phyloP scores from a whole-genome alignment of 169 alveolate species.

The Plasmodium vinckei region DNA sequence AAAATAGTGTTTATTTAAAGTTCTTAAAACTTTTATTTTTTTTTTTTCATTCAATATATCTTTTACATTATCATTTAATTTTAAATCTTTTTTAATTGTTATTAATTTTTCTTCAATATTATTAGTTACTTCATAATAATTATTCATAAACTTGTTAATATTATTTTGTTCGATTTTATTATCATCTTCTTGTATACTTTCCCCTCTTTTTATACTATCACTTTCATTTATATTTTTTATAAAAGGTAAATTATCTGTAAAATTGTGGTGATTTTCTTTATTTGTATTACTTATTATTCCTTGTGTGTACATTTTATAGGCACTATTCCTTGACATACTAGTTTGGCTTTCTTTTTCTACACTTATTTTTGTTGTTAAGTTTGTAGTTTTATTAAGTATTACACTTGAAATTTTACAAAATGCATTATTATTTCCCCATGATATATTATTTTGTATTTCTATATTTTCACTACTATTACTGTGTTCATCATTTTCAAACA shows the following conservation, averaged over 20 bases:
- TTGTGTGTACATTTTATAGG: too few species aligned
- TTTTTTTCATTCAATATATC: slow-evolving; percentile 53
- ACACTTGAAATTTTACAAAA: too few species aligned
- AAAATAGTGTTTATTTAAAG: slow-evolving; percentile 42
- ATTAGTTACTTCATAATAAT: neutral
- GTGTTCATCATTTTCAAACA: neutral
- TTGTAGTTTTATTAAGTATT: too few species aligned
- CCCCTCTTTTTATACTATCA: neutral
- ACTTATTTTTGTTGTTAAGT: too few species aligned
- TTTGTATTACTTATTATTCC: too few species aligned
- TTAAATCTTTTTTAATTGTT: slow-evolving; percentile 25
- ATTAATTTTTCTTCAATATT: slow-evolving; percentile 43
- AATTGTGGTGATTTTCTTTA: too few species aligned
- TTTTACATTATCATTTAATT: slow-evolving; percentile 21
- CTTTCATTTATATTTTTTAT: neutral
- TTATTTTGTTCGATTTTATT: neutral
- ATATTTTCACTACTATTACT: too few species aligned
- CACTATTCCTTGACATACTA: too few species aligned
- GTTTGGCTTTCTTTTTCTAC: too few species aligned
- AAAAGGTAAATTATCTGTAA: too few species aligned
- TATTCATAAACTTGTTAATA: neutral
- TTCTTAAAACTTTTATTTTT: slow-evolving; percentile 22
- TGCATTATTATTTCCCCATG: too few species aligned
- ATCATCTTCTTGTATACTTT: neutral
- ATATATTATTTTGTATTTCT: too few species aligned